These are phyloP conservation scores for Caulochytrium protostelioides DNA, from an alignment of 371 early-diverging fungal genomes.

Conservation along the genomic window DNA sequence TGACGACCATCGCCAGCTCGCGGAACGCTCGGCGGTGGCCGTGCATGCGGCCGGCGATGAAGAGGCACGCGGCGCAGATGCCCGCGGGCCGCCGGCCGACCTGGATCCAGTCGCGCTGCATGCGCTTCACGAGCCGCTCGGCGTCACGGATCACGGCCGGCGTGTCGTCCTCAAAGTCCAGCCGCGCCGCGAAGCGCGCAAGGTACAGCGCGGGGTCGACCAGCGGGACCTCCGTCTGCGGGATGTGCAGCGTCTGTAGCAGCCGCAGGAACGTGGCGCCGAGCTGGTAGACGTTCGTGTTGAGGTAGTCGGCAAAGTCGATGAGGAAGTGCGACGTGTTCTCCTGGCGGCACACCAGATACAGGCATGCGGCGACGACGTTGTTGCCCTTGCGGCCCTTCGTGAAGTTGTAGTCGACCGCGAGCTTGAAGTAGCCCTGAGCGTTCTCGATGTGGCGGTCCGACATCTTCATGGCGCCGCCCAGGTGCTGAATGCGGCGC, in stretches of 20 bases:
- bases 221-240: constrained; percentile 40
- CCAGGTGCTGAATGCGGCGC: constrained; percentile 38
- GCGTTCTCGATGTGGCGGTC: constrained; percentile 68
- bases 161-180: constrained; percentile 83
- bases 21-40: constrained; percentile 61
- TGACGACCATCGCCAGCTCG: constrained; percentile 84
- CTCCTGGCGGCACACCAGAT: constrained; percentile 83
- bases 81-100: constrained; percentile 95
- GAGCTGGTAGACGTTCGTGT: constrained; percentile 72
- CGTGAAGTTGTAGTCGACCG: constrained; percentile 74
- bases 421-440: constrained; percentile 81
- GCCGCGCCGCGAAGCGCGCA: constrained; percentile 69
- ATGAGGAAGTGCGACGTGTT: constrained; percentile 88
- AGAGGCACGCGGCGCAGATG: constrained; percentile 90
- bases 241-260: constrained; percentile 43
- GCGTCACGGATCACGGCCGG: constrained; percentile 62
- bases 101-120: constrained; percentile 97
- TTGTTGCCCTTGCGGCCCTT: constrained; percentile 68
- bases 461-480: constrained; percentile 39
- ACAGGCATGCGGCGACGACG: constrained; percentile 90
- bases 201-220: constrained; percentile 95
- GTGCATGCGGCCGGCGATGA: constrained; percentile 89
- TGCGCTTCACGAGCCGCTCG: constrained; percentile 67
- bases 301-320: constrained; percentile 74
- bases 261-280: constrained; percentile 83